A percentile compares a stretch with the other conserved stretches of the same genome.
Conservation (phyloP, 192 early-diverging fungal species). For the Backusella tuberculispora region DNA sequence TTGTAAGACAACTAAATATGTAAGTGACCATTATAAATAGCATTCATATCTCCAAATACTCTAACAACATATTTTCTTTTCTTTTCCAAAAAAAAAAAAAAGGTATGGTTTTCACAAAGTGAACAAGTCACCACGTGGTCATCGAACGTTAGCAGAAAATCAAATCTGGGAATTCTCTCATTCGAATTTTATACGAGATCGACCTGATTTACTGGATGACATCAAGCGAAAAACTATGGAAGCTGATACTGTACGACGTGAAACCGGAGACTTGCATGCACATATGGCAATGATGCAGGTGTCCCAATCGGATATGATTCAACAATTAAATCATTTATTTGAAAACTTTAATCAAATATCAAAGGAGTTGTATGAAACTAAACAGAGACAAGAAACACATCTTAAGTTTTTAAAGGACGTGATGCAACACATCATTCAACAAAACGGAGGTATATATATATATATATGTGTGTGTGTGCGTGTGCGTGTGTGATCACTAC, state of each 20-base stretch:
- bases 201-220: conserved; percentile 81
- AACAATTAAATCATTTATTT: conserved; percentile 74
- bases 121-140: conserved; percentile 87
- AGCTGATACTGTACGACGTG: conserved; percentile 71
- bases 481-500: conserved; percentile 15
- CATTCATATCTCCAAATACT: neutral
- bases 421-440: conserved; percentile 60
- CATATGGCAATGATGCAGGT: conserved; percentile 82
- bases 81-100: neutral
- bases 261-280: conserved; percentile 77
- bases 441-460: conserved; percentile 34
- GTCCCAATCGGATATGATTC: conserved; percentile 74
- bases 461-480: no score
- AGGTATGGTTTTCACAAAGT: conserved; percentile 91
- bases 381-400: conserved; percentile 68
- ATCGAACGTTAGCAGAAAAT: conserved; percentile 86
- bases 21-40: conserved; percentile 38
- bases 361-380: conserved; percentile 75
- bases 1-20: conserved; percentile 89
- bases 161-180: conserved; percentile 94
- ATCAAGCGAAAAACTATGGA: conserved; percentile 94
- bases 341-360: conserved; percentile 75
- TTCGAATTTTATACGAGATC: conserved; percentile 77
- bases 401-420: conserved; percentile 67
- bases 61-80: neutral